Evolutionary conservation across 208 protist genomes (phyloP), one percentile per base, ranked within the genome.

Genomic region (Acanthamoeba castellanii): DNA sequence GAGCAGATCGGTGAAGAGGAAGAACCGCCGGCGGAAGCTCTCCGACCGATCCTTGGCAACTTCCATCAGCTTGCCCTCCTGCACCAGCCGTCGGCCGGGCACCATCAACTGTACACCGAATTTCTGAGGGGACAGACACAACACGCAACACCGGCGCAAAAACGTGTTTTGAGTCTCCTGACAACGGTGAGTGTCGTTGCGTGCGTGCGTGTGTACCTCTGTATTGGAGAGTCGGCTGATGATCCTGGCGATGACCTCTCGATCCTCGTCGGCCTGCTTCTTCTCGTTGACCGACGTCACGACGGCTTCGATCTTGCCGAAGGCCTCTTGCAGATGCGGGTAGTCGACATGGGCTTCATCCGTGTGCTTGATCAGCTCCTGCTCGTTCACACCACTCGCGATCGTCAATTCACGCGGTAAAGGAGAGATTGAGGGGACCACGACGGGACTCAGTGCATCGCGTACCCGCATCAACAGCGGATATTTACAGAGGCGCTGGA

Each of bases 401-500:
- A 82, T 50, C 18, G 74, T 50, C 18, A 82, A 30, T 82, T 82
- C 37, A 82, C 4, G 27, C 25, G 61, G 16, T 30, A 22, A 22
- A 25, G 27, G 18, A 7, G 61, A 68, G 4, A 68, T 32, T 14
- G 61, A 61, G 45, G 32, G 14, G 30, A 25, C 27, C 11, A 88
- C 87, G 27, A 45, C 5, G 47, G 81, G 32, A 84, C 74, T 25
- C 6, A 14, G 45, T 42, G 50, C 4, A 45, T 5, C 13, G 32
- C 25, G 11, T 78, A 93, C 88, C 89, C 89, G 94, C 68, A 93
- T 55, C 8, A 93, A 37, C 11, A 93, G 50, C 45, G 89, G 89
- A 93, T 93, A 93, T 93, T 93, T 93, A 93, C 89, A 93, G 42
- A 93, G 89, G 30, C 89, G 89, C 50, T 93, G 89, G 20, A 93